phyloP scores from a whole-genome alignment of 108 stramenopile species.

The Chaetoceros muelleri region DNA sequence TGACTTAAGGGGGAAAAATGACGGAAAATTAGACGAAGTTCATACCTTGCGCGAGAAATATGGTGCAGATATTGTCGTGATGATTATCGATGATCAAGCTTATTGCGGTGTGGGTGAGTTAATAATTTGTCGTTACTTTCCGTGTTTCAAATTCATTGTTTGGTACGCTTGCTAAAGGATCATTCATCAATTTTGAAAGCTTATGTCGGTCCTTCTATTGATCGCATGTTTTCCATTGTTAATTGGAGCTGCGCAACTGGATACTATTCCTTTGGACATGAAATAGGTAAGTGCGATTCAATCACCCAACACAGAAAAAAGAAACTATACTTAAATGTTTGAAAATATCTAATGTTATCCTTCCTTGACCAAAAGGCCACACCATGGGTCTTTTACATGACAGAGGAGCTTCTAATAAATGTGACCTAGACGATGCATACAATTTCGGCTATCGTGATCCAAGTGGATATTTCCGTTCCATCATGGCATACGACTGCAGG shows the following conservation, averaged over 20 bases:
- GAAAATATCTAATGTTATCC: not conserved
- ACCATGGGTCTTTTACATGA: slow-evolving; percentile 13
- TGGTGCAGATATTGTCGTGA: slow-evolving; percentile 26
- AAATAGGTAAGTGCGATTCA: slow-evolving; percentile 7
- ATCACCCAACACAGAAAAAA: not conserved
- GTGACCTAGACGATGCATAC: slow-evolving; percentile 4
- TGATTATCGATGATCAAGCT: slow-evolving; percentile 5
- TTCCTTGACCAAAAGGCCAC: not conserved
- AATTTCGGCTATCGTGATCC: slow-evolving; percentile 26
- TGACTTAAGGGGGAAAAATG: slow-evolving; percentile 4
- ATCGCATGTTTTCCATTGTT: slow-evolving; percentile 7
- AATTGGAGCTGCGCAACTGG: slow-evolving; percentile 18
- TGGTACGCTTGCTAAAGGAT: not conserved
- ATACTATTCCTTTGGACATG: slow-evolving; percentile 18
- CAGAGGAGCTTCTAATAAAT: slow-evolving; percentile 4
- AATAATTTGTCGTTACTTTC: slow-evolving; percentile 6
- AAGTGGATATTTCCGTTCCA: slow-evolving; percentile 16
- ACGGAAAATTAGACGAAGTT: slow-evolving; percentile 23
- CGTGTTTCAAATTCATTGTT: not conserved
- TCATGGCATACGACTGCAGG: slow-evolving; percentile 27
- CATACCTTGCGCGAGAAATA: slow-evolving; percentile 13
- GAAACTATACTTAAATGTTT: not conserved
- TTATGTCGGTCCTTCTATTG: no score
- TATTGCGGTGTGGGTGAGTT: slow-evolving; percentile 22
- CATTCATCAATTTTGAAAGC: slow-evolving; percentile 4